phyloP scores from a whole-genome alignment of 2,329 filamentous ascomycete genomes.

The Fusarium sulawesiense region DNA sequence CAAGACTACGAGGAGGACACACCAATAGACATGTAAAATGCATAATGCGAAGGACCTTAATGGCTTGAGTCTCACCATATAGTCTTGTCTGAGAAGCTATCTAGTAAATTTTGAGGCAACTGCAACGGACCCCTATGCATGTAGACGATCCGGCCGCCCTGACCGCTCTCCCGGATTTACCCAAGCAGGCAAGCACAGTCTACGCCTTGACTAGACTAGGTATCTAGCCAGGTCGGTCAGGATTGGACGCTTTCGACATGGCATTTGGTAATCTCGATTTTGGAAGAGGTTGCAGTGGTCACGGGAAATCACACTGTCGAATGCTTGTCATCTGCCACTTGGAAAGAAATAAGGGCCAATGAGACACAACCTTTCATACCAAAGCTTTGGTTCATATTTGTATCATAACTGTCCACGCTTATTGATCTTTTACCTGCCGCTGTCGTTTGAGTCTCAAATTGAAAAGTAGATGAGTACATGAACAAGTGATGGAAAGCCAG shows the following conservation, averaged over 20 bases:
- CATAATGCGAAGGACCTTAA: neutral
- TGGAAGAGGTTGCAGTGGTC: neutral
- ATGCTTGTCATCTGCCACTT: neutral
- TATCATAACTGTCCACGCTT: neutral
- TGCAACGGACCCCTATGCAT: constrained; percentile 26
- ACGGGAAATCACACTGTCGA: constrained; percentile 33
- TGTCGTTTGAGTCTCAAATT: neutral
- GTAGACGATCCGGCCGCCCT: constrained; percentile 31
- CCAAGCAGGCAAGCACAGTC: constrained; percentile 9
- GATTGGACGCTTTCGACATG: neutral
- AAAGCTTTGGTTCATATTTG: neutral
- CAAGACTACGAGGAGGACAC: neutral
- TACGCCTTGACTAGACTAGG: neutral
- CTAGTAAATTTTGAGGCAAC: neutral
- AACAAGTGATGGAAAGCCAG: neutral
- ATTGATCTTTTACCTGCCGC: neutral
- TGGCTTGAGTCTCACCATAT: neutral
- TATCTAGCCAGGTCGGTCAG: neutral
- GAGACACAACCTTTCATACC: neutral
- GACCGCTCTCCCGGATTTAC: constrained; percentile 41
- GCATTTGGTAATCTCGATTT: neutral
- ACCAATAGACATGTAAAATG: neutral
- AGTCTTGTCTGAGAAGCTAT: neutral
- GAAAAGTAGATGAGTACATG: neutral
- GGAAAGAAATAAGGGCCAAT: neutral